A percentile compares a stretch with the other conserved stretches of the same genome.
phyloP scores from a whole-genome alignment of 208 protist genomes.

The Tritrichomonas musculus region DNA sequence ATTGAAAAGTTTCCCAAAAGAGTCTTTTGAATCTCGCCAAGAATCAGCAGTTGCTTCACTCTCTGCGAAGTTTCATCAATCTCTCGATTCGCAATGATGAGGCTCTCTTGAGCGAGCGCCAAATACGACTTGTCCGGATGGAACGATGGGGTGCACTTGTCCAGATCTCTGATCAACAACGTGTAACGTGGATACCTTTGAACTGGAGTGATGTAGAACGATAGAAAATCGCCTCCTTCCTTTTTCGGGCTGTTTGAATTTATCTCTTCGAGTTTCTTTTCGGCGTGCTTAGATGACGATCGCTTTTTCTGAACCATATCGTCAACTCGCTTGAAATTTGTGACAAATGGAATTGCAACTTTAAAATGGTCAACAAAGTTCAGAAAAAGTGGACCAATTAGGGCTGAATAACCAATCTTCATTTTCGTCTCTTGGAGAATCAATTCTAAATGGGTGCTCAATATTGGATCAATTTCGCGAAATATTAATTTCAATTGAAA shows the following conservation, averaged over 20 bases:
- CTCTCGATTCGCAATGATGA: not conserved
- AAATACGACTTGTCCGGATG: not conserved
- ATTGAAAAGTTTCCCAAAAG: not conserved
- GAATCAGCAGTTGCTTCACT: not conserved
- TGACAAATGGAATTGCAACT: not conserved
- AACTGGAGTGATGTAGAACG: not conserved
- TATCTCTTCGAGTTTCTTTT: not conserved
- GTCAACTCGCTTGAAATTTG: not conserved
- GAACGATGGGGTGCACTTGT: not conserved
- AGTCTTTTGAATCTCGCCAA: not conserved
- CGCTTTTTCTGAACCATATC: not conserved
- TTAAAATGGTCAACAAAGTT: not conserved
- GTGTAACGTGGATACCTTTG: slow-evolving; percentile 10
- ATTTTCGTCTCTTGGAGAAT: no score
- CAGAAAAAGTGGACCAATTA: not conserved
- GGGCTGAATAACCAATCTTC: no score
- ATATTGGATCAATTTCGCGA: no score
- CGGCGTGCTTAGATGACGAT: not conserved
- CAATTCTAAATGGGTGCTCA: no score
- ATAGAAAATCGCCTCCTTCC: not conserved
- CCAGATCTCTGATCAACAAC: not conserved
- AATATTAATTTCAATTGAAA: no score
- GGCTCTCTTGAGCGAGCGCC: not conserved
- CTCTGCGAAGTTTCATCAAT: not conserved
- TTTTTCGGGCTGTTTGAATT: not conserved